Percentiles rank a stretch among this genome's conserved stretches.
These are phyloP conservation scores for Cercophora newfieldiana DNA, from an alignment of 495 filamentous ascomycete species.

Conservation along the genomic window DNA sequence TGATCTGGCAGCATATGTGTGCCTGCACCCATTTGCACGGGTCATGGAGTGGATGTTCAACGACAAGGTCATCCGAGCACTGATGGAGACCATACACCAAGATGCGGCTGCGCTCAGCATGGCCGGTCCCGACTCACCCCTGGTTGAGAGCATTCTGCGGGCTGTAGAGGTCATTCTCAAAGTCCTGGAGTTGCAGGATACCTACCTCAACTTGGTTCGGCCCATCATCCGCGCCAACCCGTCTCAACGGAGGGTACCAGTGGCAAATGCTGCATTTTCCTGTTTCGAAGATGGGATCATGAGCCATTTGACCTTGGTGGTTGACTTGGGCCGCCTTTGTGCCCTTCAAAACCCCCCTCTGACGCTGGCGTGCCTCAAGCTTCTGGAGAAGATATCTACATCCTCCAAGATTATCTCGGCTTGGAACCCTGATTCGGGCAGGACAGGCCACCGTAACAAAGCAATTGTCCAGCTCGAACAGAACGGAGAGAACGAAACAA, in stretches of 20 bases:
- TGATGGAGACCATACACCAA: conserved; percentile 76
- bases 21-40: conserved; percentile 85
- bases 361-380: conserved; percentile 70
- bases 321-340: conserved; percentile 79
- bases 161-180: conserved; percentile 78
- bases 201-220: conserved; percentile 83
- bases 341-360: conserved; percentile 75
- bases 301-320: conserved; percentile 71
- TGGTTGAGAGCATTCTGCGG: conserved; percentile 69
- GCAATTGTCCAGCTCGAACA: conserved; percentile 76
- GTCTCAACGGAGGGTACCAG: conserved; percentile 38
- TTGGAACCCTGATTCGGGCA: conserved; percentile 48
- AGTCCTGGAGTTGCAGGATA: conserved; percentile 82
- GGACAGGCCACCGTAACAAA: conserved; percentile 66
- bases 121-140: conserved; percentile 67
- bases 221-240: conserved; percentile 61
- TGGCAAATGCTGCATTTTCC: conserved; percentile 70
- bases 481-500: conserved; percentile 65
- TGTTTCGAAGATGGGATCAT: conserved; percentile 92
- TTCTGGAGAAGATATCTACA: conserved; percentile 81
- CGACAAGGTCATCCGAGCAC: conserved; percentile 74
- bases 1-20: conserved; percentile 71
- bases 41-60: conserved; percentile 98
- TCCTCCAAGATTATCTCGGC: conserved; percentile 70
- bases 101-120: conserved; percentile 65